phyloP scores from a whole-genome alignment of 192 early-diverging fungal species.

The Coemansia sp. region DNA sequence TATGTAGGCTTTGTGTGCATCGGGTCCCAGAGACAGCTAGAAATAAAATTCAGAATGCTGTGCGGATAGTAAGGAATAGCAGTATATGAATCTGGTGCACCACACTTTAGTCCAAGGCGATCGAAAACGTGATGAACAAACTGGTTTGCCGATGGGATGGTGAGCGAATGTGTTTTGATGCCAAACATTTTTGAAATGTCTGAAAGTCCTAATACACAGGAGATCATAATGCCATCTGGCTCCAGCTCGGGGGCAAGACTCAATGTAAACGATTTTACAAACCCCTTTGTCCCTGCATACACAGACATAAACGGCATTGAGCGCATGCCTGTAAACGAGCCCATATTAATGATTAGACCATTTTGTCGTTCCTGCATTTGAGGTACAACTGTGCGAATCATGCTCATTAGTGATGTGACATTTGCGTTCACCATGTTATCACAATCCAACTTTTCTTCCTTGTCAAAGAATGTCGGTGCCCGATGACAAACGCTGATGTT shows the following conservation, averaged over 20 bases:
- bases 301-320: conserved; percentile 82
- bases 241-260: conserved; percentile 81
- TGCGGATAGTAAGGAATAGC: conserved; percentile 47
- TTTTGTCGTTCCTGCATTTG: conserved; percentile 69
- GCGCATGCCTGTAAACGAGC: conserved; percentile 80
- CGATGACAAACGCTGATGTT: conserved; percentile 90
- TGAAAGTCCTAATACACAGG: conserved; percentile 90
- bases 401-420: conserved; percentile 72
- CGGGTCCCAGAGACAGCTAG: conserved; percentile 37
- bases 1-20: conserved; percentile 31
- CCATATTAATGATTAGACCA: conserved; percentile 90
- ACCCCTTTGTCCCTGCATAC: conserved; percentile 91
- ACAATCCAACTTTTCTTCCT: conserved; percentile 67
- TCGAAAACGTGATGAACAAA: conserved; percentile 76
- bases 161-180: conserved; percentile 68
- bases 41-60: conserved; percentile 39
- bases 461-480: conserved; percentile 76
- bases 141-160: conserved; percentile 72
- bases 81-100: conserved; percentile 40
- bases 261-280: conserved; percentile 85
- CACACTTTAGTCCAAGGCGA: conserved; percentile 67
- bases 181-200: conserved; percentile 91
- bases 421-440: conserved; percentile 84
- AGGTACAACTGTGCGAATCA: conserved; percentile 80
- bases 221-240: conserved; percentile 74